Evolutionary conservation across 331 rosid genomes (phyloP).

Genomic region (Ulmus americana): DNA sequence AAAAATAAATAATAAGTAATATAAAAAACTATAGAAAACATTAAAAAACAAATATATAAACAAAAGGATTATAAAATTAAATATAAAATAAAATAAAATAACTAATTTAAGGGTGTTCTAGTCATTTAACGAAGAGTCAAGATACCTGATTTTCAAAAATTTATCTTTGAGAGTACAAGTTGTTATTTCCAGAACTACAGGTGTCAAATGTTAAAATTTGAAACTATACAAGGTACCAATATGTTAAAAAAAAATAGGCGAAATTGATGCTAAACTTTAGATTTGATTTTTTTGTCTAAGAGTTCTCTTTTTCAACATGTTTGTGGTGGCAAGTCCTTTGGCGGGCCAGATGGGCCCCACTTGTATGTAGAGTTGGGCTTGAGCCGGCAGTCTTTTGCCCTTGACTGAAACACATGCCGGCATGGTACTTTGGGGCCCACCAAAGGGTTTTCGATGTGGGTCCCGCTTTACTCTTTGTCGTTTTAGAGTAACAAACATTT

Average conservation of each 20-base stretch:
- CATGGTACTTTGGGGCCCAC: slow-evolving; percentile 22
- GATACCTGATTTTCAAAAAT: too few relatives aligned
- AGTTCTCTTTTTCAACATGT: background rate
- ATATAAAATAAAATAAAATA: too few relatives aligned
- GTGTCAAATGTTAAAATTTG: too few relatives aligned
- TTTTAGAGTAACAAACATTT: slow-evolving; percentile 14
- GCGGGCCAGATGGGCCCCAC: slow-evolving; percentile 28
- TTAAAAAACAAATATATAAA: too few relatives aligned
- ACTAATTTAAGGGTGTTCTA: too few relatives aligned
- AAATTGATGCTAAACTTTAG: background rate
- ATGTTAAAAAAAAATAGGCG: background rate
- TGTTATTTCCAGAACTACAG: too few relatives aligned
- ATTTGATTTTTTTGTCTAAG: background rate
- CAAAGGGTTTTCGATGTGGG: background rate
- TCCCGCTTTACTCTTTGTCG: slow-evolving; percentile 14
- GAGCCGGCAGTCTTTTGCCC: slow-evolving; percentile 29
- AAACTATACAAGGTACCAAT: background rate
- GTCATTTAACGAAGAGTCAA: too few relatives aligned
- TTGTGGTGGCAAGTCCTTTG: slow-evolving; percentile 7
- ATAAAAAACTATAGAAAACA: too few relatives aligned
- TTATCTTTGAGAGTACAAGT: too few relatives aligned
- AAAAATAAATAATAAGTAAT: too few relatives aligned
- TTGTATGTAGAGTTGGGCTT: slow-evolving; percentile 15
- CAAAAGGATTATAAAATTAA: too few relatives aligned
- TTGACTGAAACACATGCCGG: slow-evolving; percentile 26